Evolutionary conservation across 2,329 filamentous ascomycete species (phyloP).

Genomic region (Nemania serpens): DNA sequence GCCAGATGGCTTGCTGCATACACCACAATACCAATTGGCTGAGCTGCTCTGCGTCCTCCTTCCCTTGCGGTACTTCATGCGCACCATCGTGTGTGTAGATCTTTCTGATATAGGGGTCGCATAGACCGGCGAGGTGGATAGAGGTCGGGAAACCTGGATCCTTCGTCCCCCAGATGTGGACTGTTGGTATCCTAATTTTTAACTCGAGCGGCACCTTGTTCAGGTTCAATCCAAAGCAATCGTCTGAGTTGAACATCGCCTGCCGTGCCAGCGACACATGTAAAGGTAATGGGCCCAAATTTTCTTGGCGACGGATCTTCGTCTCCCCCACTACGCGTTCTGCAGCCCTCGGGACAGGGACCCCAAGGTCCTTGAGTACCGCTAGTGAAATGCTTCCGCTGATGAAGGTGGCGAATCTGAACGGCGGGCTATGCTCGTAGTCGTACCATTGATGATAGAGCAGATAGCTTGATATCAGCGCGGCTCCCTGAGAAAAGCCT

Average conservation of each 20-base stretch:
- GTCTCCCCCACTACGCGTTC: slow-evolving; percentile 35
- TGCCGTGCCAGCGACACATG: slow-evolving; percentile 30
- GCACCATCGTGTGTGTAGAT: slow-evolving; percentile 31
- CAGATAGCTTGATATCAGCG: slow-evolving; percentile 46
- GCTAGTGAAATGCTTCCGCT: slow-evolving; percentile 44
- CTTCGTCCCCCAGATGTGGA: slow-evolving; percentile 36
- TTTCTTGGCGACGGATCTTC: slow-evolving; percentile 23
- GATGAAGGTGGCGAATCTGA: slow-evolving; percentile 48
- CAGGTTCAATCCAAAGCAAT: slow-evolving; percentile 41
- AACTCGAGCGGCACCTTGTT: slow-evolving; percentile 37
- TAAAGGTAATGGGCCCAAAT: slow-evolving; percentile 23
- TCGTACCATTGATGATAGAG: slow-evolving; percentile 45
- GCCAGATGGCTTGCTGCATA: slow-evolving; percentile 35
- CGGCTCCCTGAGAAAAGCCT: slow-evolving; percentile 41
- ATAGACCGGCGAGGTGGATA: slow-evolving; percentile 38
- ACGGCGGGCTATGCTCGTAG: slow-evolving; percentile 38
- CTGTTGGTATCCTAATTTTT: slow-evolving; percentile 40
- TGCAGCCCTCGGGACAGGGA: slow-evolving; percentile 41
- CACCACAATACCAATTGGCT: slow-evolving; percentile 34
- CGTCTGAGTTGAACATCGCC: slow-evolving; percentile 39
- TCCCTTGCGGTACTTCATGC: slow-evolving; percentile 29
- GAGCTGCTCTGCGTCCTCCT: slow-evolving; percentile 29
- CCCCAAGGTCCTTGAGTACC: slow-evolving; percentile 41
- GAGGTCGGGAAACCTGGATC: slow-evolving; percentile 36
- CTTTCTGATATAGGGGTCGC: slow-evolving; percentile 40